These are phyloP conservation scores for Wilcoxina mikolae DNA, from an alignment of 495 filamentous ascomycete species.

Conservation along the genomic window DNA sequence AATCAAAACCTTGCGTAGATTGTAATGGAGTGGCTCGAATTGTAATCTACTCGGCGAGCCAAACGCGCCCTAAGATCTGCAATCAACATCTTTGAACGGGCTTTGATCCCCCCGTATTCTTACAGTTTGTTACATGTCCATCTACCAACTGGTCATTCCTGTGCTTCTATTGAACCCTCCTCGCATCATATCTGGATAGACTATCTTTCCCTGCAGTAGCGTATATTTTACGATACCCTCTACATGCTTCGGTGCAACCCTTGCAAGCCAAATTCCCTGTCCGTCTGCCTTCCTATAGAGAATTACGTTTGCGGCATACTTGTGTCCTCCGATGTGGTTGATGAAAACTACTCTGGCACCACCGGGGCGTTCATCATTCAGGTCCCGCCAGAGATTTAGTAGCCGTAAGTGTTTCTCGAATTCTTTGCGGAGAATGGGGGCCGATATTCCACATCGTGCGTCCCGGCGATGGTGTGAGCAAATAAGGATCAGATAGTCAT, in stretches of 20 bases:
- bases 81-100: too few relatives aligned
- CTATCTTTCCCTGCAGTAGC: conserved; percentile 79
- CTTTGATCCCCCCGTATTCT: too few relatives aligned
- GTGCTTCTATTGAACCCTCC: conserved; percentile 78
- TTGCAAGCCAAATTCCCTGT: conserved; percentile 67
- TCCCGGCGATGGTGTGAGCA: conserved; percentile 89
- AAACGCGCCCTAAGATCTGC: too few relatives aligned
- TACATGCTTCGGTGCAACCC: conserved; percentile 79
- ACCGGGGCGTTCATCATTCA: conserved; percentile 71
- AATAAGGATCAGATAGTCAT: conserved; percentile 74
- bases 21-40: too few relatives aligned
- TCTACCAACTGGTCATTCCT: conserved; percentile 74
- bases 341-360: conserved; percentile 94
- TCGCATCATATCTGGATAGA: conserved; percentile 66
- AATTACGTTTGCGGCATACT: conserved; percentile 84
- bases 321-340: conserved; percentile 88
- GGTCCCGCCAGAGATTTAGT: conserved; percentile 69
- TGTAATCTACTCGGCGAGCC: too few relatives aligned
- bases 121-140: too few relatives aligned
- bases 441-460: conserved; percentile 84
- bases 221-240: conserved; percentile 87
- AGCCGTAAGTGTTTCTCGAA: conserved; percentile 79
- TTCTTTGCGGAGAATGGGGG: conserved; percentile 71
- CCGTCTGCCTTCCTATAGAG: conserved; percentile 47
- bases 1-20: too few relatives aligned